Conservation (phyloP, 1,284 basidiomycete genomes). For the Pholiota adiposa region DNA sequence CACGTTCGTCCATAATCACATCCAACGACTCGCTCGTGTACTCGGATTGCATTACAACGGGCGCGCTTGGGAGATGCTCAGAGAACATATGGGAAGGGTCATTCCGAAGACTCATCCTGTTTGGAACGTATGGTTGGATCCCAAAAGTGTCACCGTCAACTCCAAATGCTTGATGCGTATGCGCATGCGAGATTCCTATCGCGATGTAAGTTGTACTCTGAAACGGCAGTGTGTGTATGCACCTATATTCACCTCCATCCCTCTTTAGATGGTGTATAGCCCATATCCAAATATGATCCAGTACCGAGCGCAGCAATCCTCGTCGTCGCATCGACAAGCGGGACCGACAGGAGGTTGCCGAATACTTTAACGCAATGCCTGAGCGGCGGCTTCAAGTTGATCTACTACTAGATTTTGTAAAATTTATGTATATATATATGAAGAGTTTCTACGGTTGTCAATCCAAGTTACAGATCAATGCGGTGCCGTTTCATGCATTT, state of each 20-base stretch:
- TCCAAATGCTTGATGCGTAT: slow-evolving; percentile 59
- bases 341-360: background rate
- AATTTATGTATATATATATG: no score
- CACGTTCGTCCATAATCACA: slow-evolving; percentile 57
- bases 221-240: background rate
- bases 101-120: slow-evolving; percentile 48
- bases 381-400: no score
- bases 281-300: slow-evolving; percentile 54
- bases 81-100: slow-evolving; percentile 42
- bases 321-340: background rate
- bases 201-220: slow-evolving; percentile 43
- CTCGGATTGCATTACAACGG: slow-evolving; percentile 53
- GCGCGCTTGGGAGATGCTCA: slow-evolving; percentile 49
- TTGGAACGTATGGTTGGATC: slow-evolving; percentile 48
- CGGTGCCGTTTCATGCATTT: no score
- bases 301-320: slow-evolving; percentile 30
- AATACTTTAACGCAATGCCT: background rate
- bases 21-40: slow-evolving; percentile 54
- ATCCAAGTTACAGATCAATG: no score
- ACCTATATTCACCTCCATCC: slow-evolving; percentile 6
- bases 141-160: slow-evolving; percentile 39
- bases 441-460: no score
- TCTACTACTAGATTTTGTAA: background rate
- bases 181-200: slow-evolving; percentile 54
- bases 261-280: slow-evolving; percentile 49